Percentiles rank a stretch among this genome's conserved stretches.
phyloP scores from a whole-genome alignment of 169 alveolate species.

The Cryptosporidium ubiquitum region DNA sequence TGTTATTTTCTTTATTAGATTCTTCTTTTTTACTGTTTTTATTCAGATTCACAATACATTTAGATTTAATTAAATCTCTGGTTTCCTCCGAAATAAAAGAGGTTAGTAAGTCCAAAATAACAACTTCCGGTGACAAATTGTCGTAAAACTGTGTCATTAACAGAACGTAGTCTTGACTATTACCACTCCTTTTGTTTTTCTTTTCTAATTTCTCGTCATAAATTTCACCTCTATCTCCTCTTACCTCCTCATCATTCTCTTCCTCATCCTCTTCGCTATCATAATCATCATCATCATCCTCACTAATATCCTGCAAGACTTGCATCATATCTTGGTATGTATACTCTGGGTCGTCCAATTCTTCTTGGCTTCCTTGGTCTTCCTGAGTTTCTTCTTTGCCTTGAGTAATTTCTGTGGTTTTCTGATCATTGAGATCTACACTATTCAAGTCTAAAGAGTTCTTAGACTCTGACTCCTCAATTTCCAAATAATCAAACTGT shows the following conservation, averaged over 20 bases:
- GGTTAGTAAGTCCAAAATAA: conserved; percentile 36
- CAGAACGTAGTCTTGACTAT: neutral
- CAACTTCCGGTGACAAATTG: conserved; percentile 53
- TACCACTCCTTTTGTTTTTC: neutral
- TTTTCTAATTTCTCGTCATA: neutral
- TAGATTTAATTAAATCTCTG: neutral
- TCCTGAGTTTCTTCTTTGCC: neutral
- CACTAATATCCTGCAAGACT: neutral
- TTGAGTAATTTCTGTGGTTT: neutral
- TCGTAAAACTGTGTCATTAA: conserved; percentile 29
- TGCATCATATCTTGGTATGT: conserved; percentile 22
- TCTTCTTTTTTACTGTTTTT: neutral
- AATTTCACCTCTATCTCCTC: neutral
- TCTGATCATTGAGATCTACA: neutral
- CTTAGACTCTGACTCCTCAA: conserved; percentile 1
- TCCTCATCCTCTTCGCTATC: conserved; percentile 23
- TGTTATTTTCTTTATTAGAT: conserved; percentile 2
- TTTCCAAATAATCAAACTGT: conserved; percentile 47
- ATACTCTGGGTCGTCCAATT: neutral
- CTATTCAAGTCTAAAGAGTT: neutral
- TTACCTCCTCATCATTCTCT: neutral
- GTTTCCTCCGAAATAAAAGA: conserved; percentile 56
- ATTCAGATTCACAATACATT: neutral
- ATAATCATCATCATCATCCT: neutral
- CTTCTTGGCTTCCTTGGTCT: neutral